These are phyloP conservation scores for Cyclotella distinguenda DNA, from an alignment of 108 stramenopile species.

Conservation along the genomic window DNA sequence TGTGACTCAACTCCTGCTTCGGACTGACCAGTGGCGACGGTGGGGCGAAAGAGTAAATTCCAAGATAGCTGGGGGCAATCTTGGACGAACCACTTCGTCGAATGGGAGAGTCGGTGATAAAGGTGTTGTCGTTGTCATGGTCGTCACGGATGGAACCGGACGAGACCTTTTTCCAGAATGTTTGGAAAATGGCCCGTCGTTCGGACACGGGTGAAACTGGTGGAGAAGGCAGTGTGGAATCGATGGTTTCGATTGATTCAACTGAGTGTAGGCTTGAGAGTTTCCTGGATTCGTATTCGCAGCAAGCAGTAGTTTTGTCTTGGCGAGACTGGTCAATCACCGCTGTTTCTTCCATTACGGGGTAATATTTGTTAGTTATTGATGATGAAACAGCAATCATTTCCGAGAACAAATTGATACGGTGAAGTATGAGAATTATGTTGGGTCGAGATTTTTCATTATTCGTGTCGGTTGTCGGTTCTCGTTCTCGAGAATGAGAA, in stretches of 20 bases:
- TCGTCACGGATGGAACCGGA: slow-evolving; percentile 25
- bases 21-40: slow-evolving; percentile 20
- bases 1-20: slow-evolving; percentile 6
- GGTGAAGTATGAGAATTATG: too few species aligned
- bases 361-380: neutral
- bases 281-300: neutral
- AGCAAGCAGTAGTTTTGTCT: neutral
- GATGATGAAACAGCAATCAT: slow-evolving; percentile 1
- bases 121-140: slow-evolving; percentile 2
- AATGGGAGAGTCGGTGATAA: neutral
- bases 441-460: too few species aligned
- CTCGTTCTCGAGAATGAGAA: too few species aligned
- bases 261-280: neutral
- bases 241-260: neutral
- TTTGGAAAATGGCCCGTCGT: slow-evolving; percentile 32
- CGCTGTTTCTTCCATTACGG: neutral
- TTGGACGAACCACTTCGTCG: slow-evolving; percentile 1
- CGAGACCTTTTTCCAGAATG: slow-evolving; percentile 30
- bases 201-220: slow-evolving; percentile 3
- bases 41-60: slow-evolving; percentile 31
- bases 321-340: neutral
- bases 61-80: slow-evolving; percentile 35
- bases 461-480: too few species aligned
- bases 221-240: neutral
- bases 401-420: too few species aligned